phyloP scores from a whole-genome alignment of 441 rosid species.

The Metrosideros polymorpha region DNA sequence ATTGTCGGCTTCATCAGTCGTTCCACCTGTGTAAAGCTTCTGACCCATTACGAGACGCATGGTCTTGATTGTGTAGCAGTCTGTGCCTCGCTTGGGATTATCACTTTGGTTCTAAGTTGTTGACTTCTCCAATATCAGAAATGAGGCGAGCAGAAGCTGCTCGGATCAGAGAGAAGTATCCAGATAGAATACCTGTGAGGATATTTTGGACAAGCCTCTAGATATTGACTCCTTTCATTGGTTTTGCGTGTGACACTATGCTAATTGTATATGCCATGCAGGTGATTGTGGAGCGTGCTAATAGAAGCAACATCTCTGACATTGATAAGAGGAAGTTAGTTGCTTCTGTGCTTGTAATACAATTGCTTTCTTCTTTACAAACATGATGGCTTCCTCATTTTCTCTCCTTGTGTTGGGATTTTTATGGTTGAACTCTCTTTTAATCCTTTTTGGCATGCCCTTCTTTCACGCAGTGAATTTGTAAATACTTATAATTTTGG shows the following conservation, averaged over 20 bases:
- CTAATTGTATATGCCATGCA: neutral
- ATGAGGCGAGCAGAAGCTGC: slow-evolving; percentile 47
- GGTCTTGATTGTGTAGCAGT: neutral
- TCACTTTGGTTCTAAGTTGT: neutral
- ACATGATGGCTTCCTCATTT: neutral
- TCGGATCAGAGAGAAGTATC: slow-evolving; percentile 53
- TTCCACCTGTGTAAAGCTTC: neutral
- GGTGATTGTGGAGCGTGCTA: neutral
- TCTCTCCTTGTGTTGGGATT: neutral
- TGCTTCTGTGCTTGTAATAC: neutral
- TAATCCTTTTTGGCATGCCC: neutral
- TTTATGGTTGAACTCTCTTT: neutral
- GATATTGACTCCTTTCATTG: neutral
- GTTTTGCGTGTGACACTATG: neutral
- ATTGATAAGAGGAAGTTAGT: neutral
- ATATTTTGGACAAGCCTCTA: neutral
- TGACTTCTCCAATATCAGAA: slow-evolving; percentile 17
- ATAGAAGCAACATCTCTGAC: neutral
- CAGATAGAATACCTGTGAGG: slow-evolving; percentile 56
- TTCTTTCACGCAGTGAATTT: neutral
- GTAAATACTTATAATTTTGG: neutral
- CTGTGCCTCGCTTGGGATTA: neutral
- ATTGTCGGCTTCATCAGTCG: neutral
- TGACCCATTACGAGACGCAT: neutral
- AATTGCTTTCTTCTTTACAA: neutral